These are phyloP conservation scores for Diddensiella transvaalensis DNA, from an alignment of 805 yeast genomes.

Conservation along the genomic window DNA sequence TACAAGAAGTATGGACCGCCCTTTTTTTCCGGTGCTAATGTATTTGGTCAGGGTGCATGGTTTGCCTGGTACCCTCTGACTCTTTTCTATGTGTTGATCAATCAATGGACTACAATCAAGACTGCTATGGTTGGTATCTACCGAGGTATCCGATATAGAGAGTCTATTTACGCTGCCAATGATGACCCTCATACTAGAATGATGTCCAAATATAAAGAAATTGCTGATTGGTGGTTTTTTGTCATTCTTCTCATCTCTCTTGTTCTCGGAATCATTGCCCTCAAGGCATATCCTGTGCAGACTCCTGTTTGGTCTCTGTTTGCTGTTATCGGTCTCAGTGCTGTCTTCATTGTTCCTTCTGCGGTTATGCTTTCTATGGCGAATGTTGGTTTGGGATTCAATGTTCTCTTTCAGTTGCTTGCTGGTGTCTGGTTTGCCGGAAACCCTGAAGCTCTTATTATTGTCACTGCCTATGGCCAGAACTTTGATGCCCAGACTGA, in stretches of 20 bases:
- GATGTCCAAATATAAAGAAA: slow-evolving; percentile 57
- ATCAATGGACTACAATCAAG: slow-evolving; percentile 11
- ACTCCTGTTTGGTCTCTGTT: slow-evolving; percentile 64
- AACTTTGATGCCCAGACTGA: slow-evolving; percentile 59
- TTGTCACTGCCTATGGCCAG: slow-evolving; percentile 43
- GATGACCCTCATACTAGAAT: slow-evolving; percentile 30
- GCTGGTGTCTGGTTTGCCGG: slow-evolving; percentile 68
- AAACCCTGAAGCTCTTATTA: slow-evolving; percentile 50
- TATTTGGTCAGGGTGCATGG: slow-evolving; percentile 51
- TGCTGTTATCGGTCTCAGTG: slow-evolving; percentile 52
- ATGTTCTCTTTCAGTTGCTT: slow-evolving; percentile 60
- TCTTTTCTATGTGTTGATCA: slow-evolving; percentile 38
- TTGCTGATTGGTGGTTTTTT: slow-evolving; percentile 74
- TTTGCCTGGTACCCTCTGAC: slow-evolving; percentile 53
- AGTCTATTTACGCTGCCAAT: slow-evolving; percentile 24
- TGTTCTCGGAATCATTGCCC: slow-evolving; percentile 41
- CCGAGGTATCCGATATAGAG: slow-evolving; percentile 2
- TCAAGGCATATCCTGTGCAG: slow-evolving; percentile 41
- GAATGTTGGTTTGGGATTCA: slow-evolving; percentile 52
- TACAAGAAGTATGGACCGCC: slow-evolving; percentile 54
- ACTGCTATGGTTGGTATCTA: slow-evolving; percentile 26
- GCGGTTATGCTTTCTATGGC: slow-evolving; percentile 59
- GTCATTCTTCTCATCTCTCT: slow-evolving; percentile 43
- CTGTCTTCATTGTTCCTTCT: slow-evolving; percentile 58
- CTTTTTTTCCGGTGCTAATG: slow-evolving; percentile 52